phyloP scores from a whole-genome alignment of 2,329 filamentous ascomycete genomes.

The Xylogone sp. region DNA sequence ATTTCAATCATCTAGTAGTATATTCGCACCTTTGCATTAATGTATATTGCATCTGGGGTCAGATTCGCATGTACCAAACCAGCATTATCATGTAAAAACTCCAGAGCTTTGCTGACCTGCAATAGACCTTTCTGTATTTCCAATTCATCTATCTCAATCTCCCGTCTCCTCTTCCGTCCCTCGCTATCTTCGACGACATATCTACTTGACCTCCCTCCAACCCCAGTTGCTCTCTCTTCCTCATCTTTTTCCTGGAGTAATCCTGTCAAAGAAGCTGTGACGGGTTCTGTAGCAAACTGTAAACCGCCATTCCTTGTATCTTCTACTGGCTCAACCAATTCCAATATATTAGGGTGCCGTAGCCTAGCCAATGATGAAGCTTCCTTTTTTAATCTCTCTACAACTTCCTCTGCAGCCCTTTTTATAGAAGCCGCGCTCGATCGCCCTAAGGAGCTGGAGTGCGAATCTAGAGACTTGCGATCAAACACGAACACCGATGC shows the following conservation, averaged over 20 bases:
- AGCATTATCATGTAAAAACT: constrained; percentile 94
- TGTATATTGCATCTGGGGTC: constrained; percentile 86
- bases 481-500: constrained; percentile 96
- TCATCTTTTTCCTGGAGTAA: constrained; percentile 86
- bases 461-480: constrained; percentile 74
- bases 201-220: constrained; percentile 68
- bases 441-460: constrained; percentile 56
- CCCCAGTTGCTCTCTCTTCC: constrained; percentile 67
- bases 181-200: constrained; percentile 79
- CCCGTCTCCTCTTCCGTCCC: constrained; percentile 44
- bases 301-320: constrained; percentile 87
- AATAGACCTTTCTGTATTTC: constrained; percentile 96
- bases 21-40: constrained; percentile 80
- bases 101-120: constrained; percentile 88
- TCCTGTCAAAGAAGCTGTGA: constrained; percentile 82
- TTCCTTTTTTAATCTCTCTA: constrained; percentile 88
- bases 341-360: constrained; percentile 86
- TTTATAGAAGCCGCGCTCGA: constrained; percentile 69
- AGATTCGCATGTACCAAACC: constrained; percentile 91
- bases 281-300: constrained; percentile 91
- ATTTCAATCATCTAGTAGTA: constrained; percentile 1
- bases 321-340: constrained; percentile 91
- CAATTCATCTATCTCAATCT: constrained; percentile 36
- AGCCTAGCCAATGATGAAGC: constrained; percentile 83
- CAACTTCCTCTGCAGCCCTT: constrained; percentile 80